These are phyloP conservation scores for Luffa acutangula DNA, from an alignment of 306 rosid species.

Conservation along the genomic window DNA sequence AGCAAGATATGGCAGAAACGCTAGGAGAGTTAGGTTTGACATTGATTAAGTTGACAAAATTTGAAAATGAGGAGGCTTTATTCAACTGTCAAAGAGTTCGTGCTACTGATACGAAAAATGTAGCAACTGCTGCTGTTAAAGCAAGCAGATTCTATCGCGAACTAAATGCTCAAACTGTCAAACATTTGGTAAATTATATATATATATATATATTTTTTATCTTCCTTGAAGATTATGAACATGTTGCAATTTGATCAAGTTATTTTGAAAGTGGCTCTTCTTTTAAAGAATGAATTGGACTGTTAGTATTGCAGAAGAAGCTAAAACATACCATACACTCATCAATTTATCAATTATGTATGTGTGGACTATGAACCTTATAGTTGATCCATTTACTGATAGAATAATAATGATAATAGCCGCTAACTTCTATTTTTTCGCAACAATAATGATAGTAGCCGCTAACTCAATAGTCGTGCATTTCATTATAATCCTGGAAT, in stretches of 20 bases:
- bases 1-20: slow-evolving; percentile 96
- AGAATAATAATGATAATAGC: background rate
- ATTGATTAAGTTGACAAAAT: slow-evolving; percentile 69
- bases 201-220: background rate
- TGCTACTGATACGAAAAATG: slow-evolving; percentile 65
- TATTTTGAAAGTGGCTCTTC: background rate
- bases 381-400: background rate
- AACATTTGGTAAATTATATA: slow-evolving; percentile 57
- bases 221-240: background rate
- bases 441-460: no score
- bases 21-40: slow-evolving; percentile 83
- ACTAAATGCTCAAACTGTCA: slow-evolving; percentile 85
- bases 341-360: background rate
- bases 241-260: background rate
- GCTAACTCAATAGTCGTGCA: background rate
- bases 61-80: slow-evolving; percentile 74
- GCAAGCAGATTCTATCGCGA: slow-evolving; percentile 91
- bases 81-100: slow-evolving; percentile 58
- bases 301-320: background rate
- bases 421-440: no score
- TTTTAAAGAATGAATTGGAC: background rate
- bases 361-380: background rate
- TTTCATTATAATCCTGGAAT: background rate
- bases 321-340: background rate
- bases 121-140: slow-evolving; percentile 93